Evolutionary conservation across 1,139 yeast genomes (phyloP).

Genomic region (Taphrina flavorubra): DNA sequence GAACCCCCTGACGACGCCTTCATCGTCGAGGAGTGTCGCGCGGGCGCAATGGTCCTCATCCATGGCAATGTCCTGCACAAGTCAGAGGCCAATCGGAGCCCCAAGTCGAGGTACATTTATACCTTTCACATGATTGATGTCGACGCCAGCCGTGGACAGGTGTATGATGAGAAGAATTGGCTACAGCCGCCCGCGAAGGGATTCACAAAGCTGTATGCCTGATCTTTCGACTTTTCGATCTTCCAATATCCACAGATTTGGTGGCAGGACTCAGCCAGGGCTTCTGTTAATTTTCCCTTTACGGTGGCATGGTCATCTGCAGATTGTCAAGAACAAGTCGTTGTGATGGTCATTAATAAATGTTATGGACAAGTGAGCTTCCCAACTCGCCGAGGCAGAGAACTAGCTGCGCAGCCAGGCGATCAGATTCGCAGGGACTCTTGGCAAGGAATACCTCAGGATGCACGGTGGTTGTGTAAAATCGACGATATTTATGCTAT

Average conservation of each 20-base stretch:
- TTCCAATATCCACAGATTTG: too few relatives aligned
- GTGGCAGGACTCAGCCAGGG: too few relatives aligned
- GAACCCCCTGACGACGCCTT: constrained; percentile 54
- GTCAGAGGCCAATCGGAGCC: constrained; percentile 65
- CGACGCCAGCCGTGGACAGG: constrained; percentile 49
- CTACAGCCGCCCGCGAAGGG: constrained; percentile 55
- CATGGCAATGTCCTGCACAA: constrained; percentile 75
- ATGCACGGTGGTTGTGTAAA: not conserved
- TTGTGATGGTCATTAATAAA: too few relatives aligned
- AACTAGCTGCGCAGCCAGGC: too few relatives aligned
- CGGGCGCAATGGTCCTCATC: constrained; percentile 63
- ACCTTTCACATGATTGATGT: constrained; percentile 84
- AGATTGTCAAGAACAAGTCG: too few relatives aligned
- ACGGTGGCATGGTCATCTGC: too few relatives aligned
- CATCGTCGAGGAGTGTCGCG: constrained; percentile 62
- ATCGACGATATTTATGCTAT: not conserved
- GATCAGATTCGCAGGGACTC: too few relatives aligned
- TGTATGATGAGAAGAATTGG: constrained; percentile 72
- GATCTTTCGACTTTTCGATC: too few relatives aligned
- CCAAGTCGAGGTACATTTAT: constrained; percentile 70
- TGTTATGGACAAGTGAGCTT: too few relatives aligned
- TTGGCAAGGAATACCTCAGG: too few relatives aligned
- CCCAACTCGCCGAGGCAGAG: too few relatives aligned
- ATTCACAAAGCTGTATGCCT: constrained; percentile 36
- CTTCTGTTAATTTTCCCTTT: too few relatives aligned